Evolutionary conservation across 257 asterid genomes (phyloP), one percentile per base, ranked within the genome.

Genomic region (Nicotiana sylvestris): DNA sequence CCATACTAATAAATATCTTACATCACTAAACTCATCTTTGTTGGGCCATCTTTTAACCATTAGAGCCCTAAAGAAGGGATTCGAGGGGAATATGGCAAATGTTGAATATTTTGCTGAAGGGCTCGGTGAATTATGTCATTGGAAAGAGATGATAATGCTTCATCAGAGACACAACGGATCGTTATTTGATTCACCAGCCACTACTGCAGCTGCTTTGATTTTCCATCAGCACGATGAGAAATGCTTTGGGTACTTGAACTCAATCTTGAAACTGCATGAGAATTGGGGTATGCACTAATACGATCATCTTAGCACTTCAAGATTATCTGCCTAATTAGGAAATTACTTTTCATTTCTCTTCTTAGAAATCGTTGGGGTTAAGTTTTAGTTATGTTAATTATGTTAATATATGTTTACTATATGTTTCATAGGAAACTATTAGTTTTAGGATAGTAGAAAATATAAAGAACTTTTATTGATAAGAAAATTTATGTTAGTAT

Each of bases 131-230:
- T 82, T 81, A 17, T 51, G 25, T 46, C 9, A 81, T 3, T 89
- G 87, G 90, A 49, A 83, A 8, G 56, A 53, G 39, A 6, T 76
- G 2, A 33, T 33, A 33, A 9, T 12, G 33, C n/a, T 61, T 15
- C 80, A 64, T 2, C 87, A 86, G 78, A 89, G 65, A 67, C 82
- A 39, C 6, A 89, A 89, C 29, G 92, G 92, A 1, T 89, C 92
- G 0, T 33, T 89, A 5, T 83, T 86, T 69, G 82, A 86, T 57
- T 89, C 92, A n/a, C 90, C 92, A 9, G 89, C 91, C 8, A 85
- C 91, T 32, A 89, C 88, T 4, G 91, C 92, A 27, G 89, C 91
- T 61, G 90, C 92, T 53, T 43, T 83, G 39, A 82, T 88, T 80
- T 89, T 85, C 61, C 66, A 27, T 35, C 86, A 69, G 2, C 17